A percentile compares a stretch with the other conserved stretches of the same genome.
phyloP scores from a whole-genome alignment of 2,329 filamentous ascomycete genomes.

The Alternaria sp. region DNA sequence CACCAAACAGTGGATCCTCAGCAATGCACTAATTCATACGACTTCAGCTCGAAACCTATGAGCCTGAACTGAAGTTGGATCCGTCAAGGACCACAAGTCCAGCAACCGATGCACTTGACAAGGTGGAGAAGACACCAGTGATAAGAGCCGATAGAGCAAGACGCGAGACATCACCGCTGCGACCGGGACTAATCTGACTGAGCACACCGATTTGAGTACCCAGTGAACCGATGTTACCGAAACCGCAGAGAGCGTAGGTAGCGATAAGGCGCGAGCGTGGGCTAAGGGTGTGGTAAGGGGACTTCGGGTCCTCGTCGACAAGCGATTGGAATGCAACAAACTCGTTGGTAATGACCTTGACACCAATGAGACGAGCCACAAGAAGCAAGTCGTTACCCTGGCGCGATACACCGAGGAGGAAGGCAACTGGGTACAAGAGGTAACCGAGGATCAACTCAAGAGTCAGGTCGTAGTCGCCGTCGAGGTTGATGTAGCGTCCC shows the following conservation, averaged over 20 bases:
- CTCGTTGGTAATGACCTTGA: conserved; percentile 88
- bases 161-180: conserved; percentile 76
- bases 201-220: conserved; percentile 91
- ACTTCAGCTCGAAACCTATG: conserved; percentile 12
- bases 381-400: conserved; percentile 67
- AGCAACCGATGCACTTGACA: conserved; percentile 71
- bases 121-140: conserved; percentile 78
- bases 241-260: conserved; percentile 80
- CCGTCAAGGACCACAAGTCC: conserved; percentile 64
- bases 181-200: conserved; percentile 77
- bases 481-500: conserved; percentile 79
- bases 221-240: conserved; percentile 84
- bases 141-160: conserved; percentile 80
- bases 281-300: conserved; percentile 66
- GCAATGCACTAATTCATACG: conserved; percentile 5
- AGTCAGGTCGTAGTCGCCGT: conserved; percentile 70
- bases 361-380: conserved; percentile 80
- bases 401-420: conserved; percentile 80
- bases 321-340: conserved; percentile 75
- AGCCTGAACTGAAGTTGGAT: conserved; percentile 34
- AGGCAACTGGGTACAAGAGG: conserved; percentile 78
- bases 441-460: conserved; percentile 80
- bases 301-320: conserved; percentile 52
- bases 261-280: conserved; percentile 80
- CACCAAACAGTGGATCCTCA: conserved; percentile 12